Evolutionary conservation across 73 alveolate genomes (phyloP), one percentile per base, ranked within the genome.

Genomic region (Urostyla sp.): DNA sequence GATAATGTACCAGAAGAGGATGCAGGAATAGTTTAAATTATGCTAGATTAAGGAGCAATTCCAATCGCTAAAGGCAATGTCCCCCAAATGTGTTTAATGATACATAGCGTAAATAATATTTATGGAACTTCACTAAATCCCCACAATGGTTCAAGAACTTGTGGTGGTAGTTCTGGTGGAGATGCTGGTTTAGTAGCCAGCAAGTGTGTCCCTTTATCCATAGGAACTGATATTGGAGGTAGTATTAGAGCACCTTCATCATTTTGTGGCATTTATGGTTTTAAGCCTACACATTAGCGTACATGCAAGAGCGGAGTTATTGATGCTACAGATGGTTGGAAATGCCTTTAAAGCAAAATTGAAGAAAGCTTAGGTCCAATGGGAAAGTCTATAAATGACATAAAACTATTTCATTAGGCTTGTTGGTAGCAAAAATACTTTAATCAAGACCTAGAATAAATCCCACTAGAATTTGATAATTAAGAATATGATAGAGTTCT

Each of bases 101-200:
- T 80, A 46, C 94, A 94, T 26, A 56, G 86, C 48, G 69, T 32
- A 35, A 91, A 87, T 67, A 38, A 63, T 26, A 54, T 89, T 5
- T 89, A 59, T 72, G 97, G 97, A 44, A 52, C 90, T 51, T 75
- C 95, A 0, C 44, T 57, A 20, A 93, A 94, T 54, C 98, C 98
- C 1, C 50, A 54, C 52, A 88, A 94, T 50, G 36, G 55, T 36
- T 31, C 37, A 6, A 79, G 96, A 50, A 73, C 90, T 15, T 56
- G 88, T 27, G 86, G 92, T 31, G 97, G 97, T 5, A 75, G 93
- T n/a, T 56, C 95, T 0, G 98, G 98, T 11, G 98, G 98, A 20
- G 94, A 85, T 18, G 92, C 95, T n/a, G 97, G 89, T 13, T 54
- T 88, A 21, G 92, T 94, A 0, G 95, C 94, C 18, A 37, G 54